Base-by-base conservation (phyloP, 208 protist genomes). In the Eutreptiella sp. region DNA sequence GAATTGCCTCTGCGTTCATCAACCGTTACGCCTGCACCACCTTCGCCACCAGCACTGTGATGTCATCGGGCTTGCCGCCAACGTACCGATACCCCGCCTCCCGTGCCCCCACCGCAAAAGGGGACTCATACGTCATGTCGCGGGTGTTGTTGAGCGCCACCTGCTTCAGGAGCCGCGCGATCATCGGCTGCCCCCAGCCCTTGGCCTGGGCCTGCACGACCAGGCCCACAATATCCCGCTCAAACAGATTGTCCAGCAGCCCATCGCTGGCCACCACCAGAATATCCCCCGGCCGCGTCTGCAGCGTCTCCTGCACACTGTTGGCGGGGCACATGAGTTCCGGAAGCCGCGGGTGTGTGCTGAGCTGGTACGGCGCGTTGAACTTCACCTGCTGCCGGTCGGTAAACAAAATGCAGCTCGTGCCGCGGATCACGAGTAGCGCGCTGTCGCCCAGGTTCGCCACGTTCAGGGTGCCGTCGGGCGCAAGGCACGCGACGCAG, bases 201-300 rank as follows among this genome's bases (percentile, higher is more conserved):
- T n/a, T n/a, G n/a, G n/a, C n/a, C n/a, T n/a, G n/a, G n/a, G n/a
- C n/a, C n/a, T n/a, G n/a, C n/a, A n/a, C n/a, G n/a, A n/a, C n/a
- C n/a, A n/a, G n/a, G n/a, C n/a, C n/a, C 31, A 81, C 80, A 32
- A 93, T 67, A n/a, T 89, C 66, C 14, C 66, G 65, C 74, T 89
- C 89, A 70, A 88, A 92, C 53, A 77, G 73, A 72, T 94, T 94
- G 68, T 94, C 88, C 55, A 92, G 92, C 38, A 92, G 79, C 19
- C 88, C 88, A 63, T 94, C 88, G 16, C 85, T 92, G 60, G 78
- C 88, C 52, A 90, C 57, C 26, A 94, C 72, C 4, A 94, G 68
- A 16, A 94, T 84, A 59, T 94, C 88, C 47, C 85, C 86, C 66
- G 87, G 83, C 66, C 60, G 66, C 81, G 68, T 88, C 83, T 11